Evolutionary conservation across 208 protist species (phyloP).

Genomic region (Leishmania gerbilli): DNA sequence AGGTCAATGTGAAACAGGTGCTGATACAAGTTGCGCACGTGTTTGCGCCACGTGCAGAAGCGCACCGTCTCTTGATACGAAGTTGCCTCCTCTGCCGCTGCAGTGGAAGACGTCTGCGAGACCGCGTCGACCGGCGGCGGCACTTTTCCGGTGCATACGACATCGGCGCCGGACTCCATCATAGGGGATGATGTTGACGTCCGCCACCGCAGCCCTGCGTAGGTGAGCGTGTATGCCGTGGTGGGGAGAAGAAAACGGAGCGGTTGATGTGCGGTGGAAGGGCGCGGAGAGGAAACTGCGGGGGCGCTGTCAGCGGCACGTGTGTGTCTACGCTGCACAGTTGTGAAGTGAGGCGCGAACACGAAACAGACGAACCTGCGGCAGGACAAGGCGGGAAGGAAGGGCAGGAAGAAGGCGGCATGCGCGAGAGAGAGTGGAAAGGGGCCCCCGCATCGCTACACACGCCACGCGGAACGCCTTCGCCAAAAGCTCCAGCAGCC

Average conservation of each 20-base stretch:
- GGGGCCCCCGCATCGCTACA: background rate
- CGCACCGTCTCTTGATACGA: conserved; percentile 73
- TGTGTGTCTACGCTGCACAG: background rate
- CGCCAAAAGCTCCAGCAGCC: too few relatives aligned
- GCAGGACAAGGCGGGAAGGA: background rate
- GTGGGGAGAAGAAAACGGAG: background rate
- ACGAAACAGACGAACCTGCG: too few relatives aligned
- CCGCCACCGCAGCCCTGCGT: background rate
- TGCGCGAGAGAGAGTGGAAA: background rate
- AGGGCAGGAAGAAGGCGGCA: background rate
- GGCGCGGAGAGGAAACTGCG: background rate
- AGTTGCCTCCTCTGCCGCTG: conserved; percentile 8
- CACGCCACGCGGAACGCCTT: background rate
- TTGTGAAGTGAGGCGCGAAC: background rate
- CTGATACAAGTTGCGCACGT: conserved; percentile 87
- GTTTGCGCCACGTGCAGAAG: conserved; percentile 91
- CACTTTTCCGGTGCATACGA: conserved; percentile 10
- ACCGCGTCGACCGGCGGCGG: conserved; percentile 4
- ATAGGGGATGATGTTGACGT: background rate
- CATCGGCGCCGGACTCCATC: conserved; percentile 16
- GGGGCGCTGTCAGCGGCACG: background rate
- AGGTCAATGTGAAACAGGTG: conserved; percentile 86
- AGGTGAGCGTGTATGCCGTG: background rate
- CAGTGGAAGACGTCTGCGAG: conserved; percentile 19
- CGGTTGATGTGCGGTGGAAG: too few relatives aligned